These are phyloP conservation scores for Lodderomyces elongisporus DNA, from an alignment of 1,139 yeast genomes.

Conservation along the genomic window DNA sequence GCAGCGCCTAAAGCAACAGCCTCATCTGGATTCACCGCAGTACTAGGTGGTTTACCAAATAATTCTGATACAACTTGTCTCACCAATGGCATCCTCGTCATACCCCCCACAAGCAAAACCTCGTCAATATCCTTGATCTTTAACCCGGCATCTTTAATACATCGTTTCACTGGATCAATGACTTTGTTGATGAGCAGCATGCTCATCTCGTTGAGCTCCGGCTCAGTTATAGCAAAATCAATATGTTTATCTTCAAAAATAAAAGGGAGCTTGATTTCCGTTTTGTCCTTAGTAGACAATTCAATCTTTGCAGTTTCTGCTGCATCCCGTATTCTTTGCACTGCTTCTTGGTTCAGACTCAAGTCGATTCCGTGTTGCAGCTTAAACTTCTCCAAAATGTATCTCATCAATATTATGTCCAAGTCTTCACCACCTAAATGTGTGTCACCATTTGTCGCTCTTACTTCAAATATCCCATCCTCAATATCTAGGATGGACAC, in stretches of 20 bases:
- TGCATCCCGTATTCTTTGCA: conserved; percentile 68
- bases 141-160: conserved; percentile 66
- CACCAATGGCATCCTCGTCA: conserved; percentile 81
- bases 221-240: conserved; percentile 50
- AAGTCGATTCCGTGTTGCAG: conserved; percentile 39
- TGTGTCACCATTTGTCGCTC: conserved; percentile 81
- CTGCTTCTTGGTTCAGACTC: conserved; percentile 40
- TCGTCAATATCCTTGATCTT: conserved; percentile 62
- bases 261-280: conserved; percentile 62
- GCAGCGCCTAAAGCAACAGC: conserved; percentile 86
- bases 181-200: conserved; percentile 57
- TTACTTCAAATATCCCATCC: conserved; percentile 75
- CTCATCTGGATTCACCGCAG: conserved; percentile 74
- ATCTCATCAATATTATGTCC: conserved; percentile 55
- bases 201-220: conserved; percentile 60
- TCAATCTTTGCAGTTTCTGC: conserved; percentile 71
- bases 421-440: conserved; percentile 84
- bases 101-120: conserved; percentile 73
- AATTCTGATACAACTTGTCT: conserved; percentile 51
- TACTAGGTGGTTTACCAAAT: conserved; percentile 57
- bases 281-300: conserved; percentile 53
- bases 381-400: conserved; percentile 48
- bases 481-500: conserved; percentile 75
- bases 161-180: conserved; percentile 60
- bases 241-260: conserved; percentile 49